These are phyloP conservation scores for Salix caprea DNA, from an alignment of 345 rosid species.

Conservation along the genomic window DNA sequence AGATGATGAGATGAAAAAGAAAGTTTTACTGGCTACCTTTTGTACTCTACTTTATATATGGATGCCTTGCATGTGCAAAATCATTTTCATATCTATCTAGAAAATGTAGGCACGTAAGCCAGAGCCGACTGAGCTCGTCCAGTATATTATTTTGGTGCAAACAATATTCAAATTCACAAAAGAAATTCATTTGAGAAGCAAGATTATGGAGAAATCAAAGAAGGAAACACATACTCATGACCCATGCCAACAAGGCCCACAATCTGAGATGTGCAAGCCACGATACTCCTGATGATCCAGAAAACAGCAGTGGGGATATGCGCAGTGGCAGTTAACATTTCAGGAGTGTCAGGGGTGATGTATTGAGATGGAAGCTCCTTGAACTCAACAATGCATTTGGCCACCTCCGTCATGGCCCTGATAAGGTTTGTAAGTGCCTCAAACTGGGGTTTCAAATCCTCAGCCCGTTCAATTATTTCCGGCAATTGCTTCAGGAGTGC, in stretches of 20 bases:
- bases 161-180: not conserved
- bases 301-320: constrained; percentile 47
- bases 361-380: constrained; percentile 42
- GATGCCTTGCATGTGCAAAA: not conserved
- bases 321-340: constrained; percentile 33
- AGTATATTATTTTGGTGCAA: not conserved
- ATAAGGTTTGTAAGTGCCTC: constrained; percentile 44
- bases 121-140: not conserved
- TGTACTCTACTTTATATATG: not conserved
- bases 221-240: constrained; percentile 31
- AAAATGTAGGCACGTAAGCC: not conserved
- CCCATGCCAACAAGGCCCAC: constrained; percentile 36
- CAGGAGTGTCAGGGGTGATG: constrained; percentile 19
- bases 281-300: constrained; percentile 51
- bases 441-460: constrained; percentile 16
- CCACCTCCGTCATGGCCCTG: constrained; percentile 43
- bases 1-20: not conserved
- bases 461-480: constrained; percentile 17
- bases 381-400: constrained; percentile 49
- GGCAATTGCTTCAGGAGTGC: constrained; percentile 25
- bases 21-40: not conserved
- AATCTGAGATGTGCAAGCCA: constrained; percentile 44
- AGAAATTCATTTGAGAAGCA: not conserved
- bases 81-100: not conserved
- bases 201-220: not conserved